Percentiles rank a stretch among this genome's conserved stretches.
Conservation (phyloP, 768 basidiomycete species). For the Lactifluus volemus region DNA sequence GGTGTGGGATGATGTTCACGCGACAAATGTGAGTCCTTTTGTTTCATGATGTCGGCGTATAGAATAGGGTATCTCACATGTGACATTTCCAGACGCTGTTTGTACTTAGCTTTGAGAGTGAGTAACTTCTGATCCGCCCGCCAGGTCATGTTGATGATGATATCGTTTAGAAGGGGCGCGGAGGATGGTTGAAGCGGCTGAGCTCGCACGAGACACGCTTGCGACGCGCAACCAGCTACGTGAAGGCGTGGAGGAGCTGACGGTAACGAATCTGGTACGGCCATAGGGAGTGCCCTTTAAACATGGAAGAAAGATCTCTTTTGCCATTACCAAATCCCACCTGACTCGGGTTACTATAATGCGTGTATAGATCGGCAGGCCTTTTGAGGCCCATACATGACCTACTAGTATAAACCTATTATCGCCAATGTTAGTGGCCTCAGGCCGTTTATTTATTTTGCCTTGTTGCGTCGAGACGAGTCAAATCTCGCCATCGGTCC, state of each 20-base stretch:
- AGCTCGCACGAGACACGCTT: slow-evolving; percentile 27
- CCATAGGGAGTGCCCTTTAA: background rate
- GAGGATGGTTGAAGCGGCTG: slow-evolving; percentile 28
- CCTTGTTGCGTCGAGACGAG: no score
- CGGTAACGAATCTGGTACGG: background rate
- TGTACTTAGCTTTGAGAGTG: slow-evolving; percentile 41
- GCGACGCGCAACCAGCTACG: slow-evolving; percentile 25
- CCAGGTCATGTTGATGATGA: background rate
- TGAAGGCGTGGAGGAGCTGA: background rate
- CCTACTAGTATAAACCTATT: no score
- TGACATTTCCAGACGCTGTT: slow-evolving; percentile 30
- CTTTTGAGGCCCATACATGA: no score
- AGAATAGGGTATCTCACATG: background rate
- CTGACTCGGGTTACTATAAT: no score
- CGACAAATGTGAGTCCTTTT: slow-evolving; percentile 32
- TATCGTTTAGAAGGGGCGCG: slow-evolving; percentile 26
- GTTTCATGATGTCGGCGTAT: background rate
- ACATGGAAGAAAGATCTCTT: background rate
- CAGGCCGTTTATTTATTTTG: no score
- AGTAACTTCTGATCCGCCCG: slow-evolving; percentile 13
- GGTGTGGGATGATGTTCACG: slow-evolving; percentile 35
- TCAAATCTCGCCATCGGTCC: no score
- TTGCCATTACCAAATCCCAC: no score
- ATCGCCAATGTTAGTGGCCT: no score
- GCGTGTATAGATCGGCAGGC: no score